phyloP scores from a whole-genome alignment of 106 monocot genomes.

The Cymbidium sinense region DNA sequence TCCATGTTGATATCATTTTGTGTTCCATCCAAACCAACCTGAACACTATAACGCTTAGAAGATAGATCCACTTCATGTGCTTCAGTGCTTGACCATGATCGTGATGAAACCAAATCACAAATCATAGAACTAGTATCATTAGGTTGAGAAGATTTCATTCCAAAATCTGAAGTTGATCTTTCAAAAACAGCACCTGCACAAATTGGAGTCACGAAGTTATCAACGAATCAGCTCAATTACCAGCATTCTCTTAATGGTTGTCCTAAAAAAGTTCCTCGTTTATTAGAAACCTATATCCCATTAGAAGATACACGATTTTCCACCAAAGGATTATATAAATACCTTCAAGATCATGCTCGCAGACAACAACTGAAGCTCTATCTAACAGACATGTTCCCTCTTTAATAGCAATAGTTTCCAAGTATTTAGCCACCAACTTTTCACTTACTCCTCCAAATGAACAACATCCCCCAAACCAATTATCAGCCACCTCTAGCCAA shows the following conservation, averaged over 20 bases:
- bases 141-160: conserved; percentile 3
- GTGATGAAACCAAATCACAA: not conserved
- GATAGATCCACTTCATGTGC: not conserved
- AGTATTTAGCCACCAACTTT: conserved; percentile 57
- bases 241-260: not conserved
- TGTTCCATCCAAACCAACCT: conserved; percentile 11
- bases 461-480: conserved; percentile 96
- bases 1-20: not conserved
- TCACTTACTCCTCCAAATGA: conserved; percentile 89
- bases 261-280: not conserved
- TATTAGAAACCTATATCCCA: conserved; percentile 1
- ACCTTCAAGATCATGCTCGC: conserved; percentile 65
- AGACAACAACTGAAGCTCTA: conserved; percentile 53
- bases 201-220: not conserved
- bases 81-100: conserved; percentile 5
- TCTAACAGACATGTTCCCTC: conserved; percentile 61
- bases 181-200: conserved; percentile 1
- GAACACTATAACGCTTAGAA: conserved; percentile 3
- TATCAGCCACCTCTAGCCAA: conserved; percentile 92
- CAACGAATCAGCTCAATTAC: not conserved
- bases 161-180: not conserved
- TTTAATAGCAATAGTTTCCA: conserved; percentile 33
- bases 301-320: not conserved
- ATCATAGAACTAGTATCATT: conserved; percentile 2
- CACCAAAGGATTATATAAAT: conserved; percentile 12